Percentiles rank a stretch among this genome's conserved stretches.
Evolutionary conservation across 2,329 filamentous ascomycete species (phyloP).

Genomic region (Alternaria sp.): DNA sequence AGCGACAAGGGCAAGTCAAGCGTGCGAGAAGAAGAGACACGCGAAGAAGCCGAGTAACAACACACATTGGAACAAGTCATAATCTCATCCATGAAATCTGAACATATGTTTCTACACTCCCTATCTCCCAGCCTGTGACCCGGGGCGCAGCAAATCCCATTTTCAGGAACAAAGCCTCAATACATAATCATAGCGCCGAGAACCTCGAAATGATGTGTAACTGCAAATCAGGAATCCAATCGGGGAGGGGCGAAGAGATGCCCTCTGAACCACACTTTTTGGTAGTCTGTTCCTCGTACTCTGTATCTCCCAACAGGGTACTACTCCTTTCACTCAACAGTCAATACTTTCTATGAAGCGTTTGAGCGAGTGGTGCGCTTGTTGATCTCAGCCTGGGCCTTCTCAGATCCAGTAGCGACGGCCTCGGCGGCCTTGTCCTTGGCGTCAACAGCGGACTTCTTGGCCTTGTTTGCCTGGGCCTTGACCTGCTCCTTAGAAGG

Average conservation of each 20-base stretch:
- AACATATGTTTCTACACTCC: not conserved
- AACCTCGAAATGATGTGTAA: constrained; percentile 34
- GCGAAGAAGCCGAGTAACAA: not conserved
- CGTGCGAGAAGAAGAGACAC: not conserved
- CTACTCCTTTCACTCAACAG: not conserved
- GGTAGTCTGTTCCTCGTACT: constrained; percentile 19
- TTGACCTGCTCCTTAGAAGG: constrained; percentile 71
- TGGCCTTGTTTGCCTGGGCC: constrained; percentile 75
- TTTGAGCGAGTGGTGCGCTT: constrained; percentile 62
- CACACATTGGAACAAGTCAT: not conserved
- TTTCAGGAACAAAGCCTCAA: constrained; percentile 32
- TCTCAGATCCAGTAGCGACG: constrained; percentile 67
- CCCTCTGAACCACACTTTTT: constrained; percentile 20
- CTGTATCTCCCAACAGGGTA: not conserved
- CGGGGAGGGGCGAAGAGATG: constrained; percentile 9
- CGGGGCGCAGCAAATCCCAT: constrained; percentile 23
- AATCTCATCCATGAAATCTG: not conserved
- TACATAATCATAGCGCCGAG: constrained; percentile 38
- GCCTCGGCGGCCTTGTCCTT: constrained; percentile 75
- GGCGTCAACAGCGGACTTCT: constrained; percentile 69
- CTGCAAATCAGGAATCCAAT: constrained; percentile 29
- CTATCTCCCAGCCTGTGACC: not conserved
- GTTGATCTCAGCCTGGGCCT: constrained; percentile 74
- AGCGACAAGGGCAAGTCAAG: not conserved
- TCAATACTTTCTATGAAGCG: constrained; percentile 29